These are phyloP conservation scores for Aquilaria yunnanensis DNA, from an alignment of 345 rosid genomes.

Conservation along the genomic window DNA sequence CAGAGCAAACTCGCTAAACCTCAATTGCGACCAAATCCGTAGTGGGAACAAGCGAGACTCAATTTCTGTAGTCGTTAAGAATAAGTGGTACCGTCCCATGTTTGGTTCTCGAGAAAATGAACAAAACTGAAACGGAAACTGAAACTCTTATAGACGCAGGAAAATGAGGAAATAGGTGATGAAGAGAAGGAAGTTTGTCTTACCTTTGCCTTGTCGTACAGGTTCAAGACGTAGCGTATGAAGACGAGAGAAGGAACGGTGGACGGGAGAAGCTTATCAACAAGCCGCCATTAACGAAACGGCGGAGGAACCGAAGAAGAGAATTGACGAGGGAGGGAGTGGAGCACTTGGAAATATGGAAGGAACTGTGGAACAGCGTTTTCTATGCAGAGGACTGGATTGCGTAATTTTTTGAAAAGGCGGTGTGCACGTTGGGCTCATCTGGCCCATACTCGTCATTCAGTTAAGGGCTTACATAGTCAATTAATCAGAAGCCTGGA, in stretches of 20 bases:
- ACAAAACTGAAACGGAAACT: neutral
- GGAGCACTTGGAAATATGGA: neutral
- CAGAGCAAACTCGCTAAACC: neutral
- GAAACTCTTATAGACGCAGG: too few relatives aligned
- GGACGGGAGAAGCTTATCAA: neutral
- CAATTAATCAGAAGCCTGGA: neutral
- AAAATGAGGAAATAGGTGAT: neutral
- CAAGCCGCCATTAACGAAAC: neutral
- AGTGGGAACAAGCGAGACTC: neutral
- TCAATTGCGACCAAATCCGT: neutral
- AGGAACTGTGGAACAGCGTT: neutral
- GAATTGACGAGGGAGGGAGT: too few relatives aligned
- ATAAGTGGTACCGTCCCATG: too few relatives aligned
- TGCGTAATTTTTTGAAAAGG: neutral
- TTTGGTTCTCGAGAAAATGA: conserved; percentile 2
- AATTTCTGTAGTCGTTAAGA: neutral
- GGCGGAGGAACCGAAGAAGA: neutral
- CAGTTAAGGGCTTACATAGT: neutral
- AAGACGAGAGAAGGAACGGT: conserved; percentile 1
- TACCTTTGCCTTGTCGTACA: neutral
- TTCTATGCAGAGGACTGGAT: neutral
- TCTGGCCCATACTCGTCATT: neutral
- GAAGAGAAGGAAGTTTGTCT: neutral
- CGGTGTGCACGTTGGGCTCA: neutral
- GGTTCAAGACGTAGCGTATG: neutral